phyloP scores from a whole-genome alignment of 2,329 filamentous ascomycete species.

The Dactylonectria estremocensis region DNA sequence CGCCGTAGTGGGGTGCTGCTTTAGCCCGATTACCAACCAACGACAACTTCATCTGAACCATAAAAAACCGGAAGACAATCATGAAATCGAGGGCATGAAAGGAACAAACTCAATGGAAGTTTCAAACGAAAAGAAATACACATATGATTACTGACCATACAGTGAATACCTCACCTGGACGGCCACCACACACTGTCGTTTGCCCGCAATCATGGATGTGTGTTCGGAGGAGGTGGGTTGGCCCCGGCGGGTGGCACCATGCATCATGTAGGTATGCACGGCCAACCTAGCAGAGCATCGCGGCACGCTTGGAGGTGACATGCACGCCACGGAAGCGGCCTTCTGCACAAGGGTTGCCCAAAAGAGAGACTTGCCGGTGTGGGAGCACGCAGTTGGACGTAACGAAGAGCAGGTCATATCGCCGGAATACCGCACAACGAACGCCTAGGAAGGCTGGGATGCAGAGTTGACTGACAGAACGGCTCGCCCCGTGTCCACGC shows the following conservation, averaged over 20 bases:
- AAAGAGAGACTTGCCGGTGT: constrained; percentile 24
- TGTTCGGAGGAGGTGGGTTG: constrained; percentile 9
- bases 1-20: constrained; percentile 38
- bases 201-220: constrained; percentile 27
- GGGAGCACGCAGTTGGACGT: constrained; percentile 20
- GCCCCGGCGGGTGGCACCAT: constrained; percentile 40
- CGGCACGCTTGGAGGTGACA: constrained; percentile 27
- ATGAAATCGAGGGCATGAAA: not conserved
- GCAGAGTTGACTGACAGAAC: constrained; percentile 5
- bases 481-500: constrained; percentile 9
- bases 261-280: constrained; percentile 38
- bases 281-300: constrained; percentile 31
- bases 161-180: constrained; percentile 16
- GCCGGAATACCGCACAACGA: constrained; percentile 15
- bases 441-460: not conserved
- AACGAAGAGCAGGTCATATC: constrained; percentile 18
- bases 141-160: not conserved
- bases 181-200: constrained; percentile 30
- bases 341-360: constrained; percentile 20
- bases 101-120: not conserved
- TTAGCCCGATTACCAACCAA: constrained; percentile 8
- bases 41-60: constrained; percentile 8
- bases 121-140: too few relatives aligned
- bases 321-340: constrained; percentile 34
- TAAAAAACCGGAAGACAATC: constrained; percentile 3